A percentile compares a stretch with the other conserved stretches of the same genome.
Evolutionary conservation across 805 yeast species (phyloP).

Genomic region (Saccharomyces kudriavzevii): DNA sequence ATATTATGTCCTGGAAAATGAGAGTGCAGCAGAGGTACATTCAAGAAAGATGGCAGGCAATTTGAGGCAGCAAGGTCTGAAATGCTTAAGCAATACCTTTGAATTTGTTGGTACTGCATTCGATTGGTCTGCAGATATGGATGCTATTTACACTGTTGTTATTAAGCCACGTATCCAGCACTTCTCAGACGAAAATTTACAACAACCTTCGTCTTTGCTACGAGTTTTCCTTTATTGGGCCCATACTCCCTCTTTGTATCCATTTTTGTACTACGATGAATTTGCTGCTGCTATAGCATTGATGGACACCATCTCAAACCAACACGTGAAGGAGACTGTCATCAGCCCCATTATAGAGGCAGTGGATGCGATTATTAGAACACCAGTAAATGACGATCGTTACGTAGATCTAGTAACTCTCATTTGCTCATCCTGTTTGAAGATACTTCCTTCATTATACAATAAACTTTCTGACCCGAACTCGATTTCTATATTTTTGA

Average conservation of each 20-base stretch:
- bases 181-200: constrained; percentile 72
- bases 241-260: constrained; percentile 36
- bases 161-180: constrained; percentile 56
- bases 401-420: constrained; percentile 44
- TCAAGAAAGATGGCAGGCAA: constrained; percentile 43
- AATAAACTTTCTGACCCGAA: constrained; percentile 33
- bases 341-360: constrained; percentile 48
- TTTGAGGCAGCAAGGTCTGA: constrained; percentile 61
- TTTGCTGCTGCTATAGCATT: constrained; percentile 48
- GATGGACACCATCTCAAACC: constrained; percentile 44
- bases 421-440: constrained; percentile 50
- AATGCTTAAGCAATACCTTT: constrained; percentile 52
- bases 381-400: constrained; percentile 36
- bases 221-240: constrained; percentile 57
- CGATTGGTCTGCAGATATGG: constrained; percentile 50
- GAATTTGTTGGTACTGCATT: constrained; percentile 40
- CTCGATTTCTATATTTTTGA: constrained; percentile 45
- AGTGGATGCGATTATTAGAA: constrained; percentile 38
- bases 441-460: constrained; percentile 43
- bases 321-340: constrained; percentile 61
- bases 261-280: constrained; percentile 49
- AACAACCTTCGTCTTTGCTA: constrained; percentile 74
- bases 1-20: constrained; percentile 35
- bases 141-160: constrained; percentile 43
- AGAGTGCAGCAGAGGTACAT: constrained; percentile 17